Conservation (phyloP, 257 asterid genomes). For the Penstemon davidsonii region DNA sequence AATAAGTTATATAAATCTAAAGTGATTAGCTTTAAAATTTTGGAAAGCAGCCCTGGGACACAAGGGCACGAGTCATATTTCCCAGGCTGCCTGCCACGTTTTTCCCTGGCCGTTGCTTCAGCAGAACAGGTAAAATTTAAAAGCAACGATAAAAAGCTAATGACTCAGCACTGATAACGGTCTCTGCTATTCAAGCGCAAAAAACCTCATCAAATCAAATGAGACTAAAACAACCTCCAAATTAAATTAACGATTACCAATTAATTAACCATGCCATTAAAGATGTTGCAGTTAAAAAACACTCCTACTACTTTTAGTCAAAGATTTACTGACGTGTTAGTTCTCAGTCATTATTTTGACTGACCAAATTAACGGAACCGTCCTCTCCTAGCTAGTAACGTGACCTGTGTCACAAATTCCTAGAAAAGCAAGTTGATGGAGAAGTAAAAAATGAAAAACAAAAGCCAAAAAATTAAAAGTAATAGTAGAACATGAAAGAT, state of each 20-base stretch:
- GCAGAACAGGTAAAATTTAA: neutral
- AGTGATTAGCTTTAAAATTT: neutral
- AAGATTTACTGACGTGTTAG: slow-evolving; percentile 39
- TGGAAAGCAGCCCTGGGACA: slow-evolving; percentile 25
- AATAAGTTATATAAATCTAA: no score
- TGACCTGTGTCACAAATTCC: slow-evolving; percentile 38
- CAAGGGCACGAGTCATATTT: slow-evolving; percentile 23
- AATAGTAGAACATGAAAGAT: no score
- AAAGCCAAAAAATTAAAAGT: neutral
- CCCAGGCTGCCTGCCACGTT: slow-evolving; percentile 69
- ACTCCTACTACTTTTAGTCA: slow-evolving; percentile 31
- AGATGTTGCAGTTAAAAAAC: slow-evolving; percentile 10
- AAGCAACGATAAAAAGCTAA: slow-evolving; percentile 1
- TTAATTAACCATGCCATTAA: slow-evolving; percentile 20
- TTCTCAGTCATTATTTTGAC: slow-evolving; percentile 39
- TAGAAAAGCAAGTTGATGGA: neutral
- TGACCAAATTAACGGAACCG: slow-evolving; percentile 54
- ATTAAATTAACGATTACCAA: neutral
- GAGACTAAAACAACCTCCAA: neutral
- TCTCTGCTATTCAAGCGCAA: slow-evolving; percentile 22
- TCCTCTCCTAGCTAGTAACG: slow-evolving; percentile 43
- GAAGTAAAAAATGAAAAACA: neutral
- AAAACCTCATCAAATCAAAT: neutral
- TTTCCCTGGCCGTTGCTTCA: slow-evolving; percentile 14
- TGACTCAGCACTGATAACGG: slow-evolving; percentile 25